Conservation (phyloP, 139 green algal genomes). For the Yamagishiella unicocca region DNA sequence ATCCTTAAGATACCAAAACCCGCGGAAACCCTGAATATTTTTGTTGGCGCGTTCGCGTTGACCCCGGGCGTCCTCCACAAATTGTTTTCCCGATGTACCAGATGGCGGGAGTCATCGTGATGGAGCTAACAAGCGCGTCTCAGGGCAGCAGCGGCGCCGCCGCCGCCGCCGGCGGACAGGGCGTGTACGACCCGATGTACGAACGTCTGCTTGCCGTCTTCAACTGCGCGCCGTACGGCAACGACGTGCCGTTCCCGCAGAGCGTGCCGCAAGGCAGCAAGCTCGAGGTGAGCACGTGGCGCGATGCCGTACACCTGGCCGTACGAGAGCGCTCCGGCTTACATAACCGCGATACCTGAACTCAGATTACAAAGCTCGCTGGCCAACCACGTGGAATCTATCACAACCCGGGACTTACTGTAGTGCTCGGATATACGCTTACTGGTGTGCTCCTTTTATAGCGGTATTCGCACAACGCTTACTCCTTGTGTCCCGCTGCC, state of each 20-base stretch:
- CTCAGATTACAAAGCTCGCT: neutral
- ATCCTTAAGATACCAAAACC: too few species aligned
- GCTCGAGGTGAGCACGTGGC: neutral
- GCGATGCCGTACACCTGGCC: neutral
- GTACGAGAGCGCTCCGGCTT: neutral
- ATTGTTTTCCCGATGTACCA: slow-evolving; percentile 31
- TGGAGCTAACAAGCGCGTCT: slow-evolving; percentile 70
- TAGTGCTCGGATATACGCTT: neutral
- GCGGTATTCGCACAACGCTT: neutral
- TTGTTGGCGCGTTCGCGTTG: too few species aligned
- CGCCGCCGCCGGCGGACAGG: neutral
- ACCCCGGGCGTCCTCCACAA: too few species aligned
- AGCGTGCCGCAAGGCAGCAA: neutral
- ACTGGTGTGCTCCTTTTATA: neutral
- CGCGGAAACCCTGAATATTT: too few species aligned
- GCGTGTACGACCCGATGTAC: slow-evolving; percentile 59
- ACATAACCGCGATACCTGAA: too few species aligned
- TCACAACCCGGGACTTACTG: neutral
- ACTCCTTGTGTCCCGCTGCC: neutral
- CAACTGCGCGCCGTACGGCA: slow-evolving; percentile 62
- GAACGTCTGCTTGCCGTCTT: slow-evolving; percentile 66
- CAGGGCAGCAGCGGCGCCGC: neutral
- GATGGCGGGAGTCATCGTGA: slow-evolving; percentile 76
- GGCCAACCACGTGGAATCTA: neutral
- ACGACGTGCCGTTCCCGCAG: slow-evolving; percentile 22